Evolutionary conservation across 345 rosid species (phyloP).

Genomic region (Bruguiera sexangula): DNA sequence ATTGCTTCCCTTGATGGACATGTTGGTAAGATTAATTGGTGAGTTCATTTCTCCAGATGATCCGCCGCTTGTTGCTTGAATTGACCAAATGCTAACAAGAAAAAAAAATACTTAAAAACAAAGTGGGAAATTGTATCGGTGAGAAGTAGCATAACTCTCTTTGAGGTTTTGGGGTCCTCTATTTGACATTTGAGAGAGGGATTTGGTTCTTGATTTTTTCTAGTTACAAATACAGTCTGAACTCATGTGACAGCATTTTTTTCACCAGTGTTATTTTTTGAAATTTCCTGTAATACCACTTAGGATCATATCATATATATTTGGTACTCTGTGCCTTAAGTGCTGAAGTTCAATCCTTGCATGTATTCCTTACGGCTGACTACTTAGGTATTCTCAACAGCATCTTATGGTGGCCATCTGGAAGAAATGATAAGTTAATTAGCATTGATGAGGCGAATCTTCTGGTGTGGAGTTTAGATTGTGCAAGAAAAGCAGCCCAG

Average conservation of each 20-base stretch:
- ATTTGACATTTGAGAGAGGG: not conserved
- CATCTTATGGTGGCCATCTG: slow-evolving; percentile 86
- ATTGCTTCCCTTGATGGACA: slow-evolving; percentile 80
- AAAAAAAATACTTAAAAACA: no score
- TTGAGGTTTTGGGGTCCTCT: not conserved
- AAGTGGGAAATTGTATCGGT: no score
- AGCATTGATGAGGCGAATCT: slow-evolving; percentile 80
- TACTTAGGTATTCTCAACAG: slow-evolving; percentile 27
- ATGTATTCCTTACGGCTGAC: not conserved
- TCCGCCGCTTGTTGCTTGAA: not conserved
- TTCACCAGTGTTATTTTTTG: not conserved
- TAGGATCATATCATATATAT: not conserved
- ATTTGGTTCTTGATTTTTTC: not conserved
- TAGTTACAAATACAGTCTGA: not conserved
- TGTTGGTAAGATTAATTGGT: slow-evolving; percentile 77
- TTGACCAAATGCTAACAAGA: no score
- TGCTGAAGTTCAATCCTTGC: slow-evolving; percentile 3
- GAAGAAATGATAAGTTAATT: slow-evolving; percentile 74
- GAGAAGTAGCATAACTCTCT: not conserved
- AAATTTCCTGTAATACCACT: not conserved
- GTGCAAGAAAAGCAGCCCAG: slow-evolving; percentile 72
- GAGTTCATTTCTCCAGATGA: slow-evolving; percentile 32
- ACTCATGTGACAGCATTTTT: not conserved
- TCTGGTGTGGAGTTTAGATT: slow-evolving; percentile 74
- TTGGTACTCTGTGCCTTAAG: not conserved